phyloP scores from a whole-genome alignment of 148 eudicot species.

The Rhododendron simsii region DNA sequence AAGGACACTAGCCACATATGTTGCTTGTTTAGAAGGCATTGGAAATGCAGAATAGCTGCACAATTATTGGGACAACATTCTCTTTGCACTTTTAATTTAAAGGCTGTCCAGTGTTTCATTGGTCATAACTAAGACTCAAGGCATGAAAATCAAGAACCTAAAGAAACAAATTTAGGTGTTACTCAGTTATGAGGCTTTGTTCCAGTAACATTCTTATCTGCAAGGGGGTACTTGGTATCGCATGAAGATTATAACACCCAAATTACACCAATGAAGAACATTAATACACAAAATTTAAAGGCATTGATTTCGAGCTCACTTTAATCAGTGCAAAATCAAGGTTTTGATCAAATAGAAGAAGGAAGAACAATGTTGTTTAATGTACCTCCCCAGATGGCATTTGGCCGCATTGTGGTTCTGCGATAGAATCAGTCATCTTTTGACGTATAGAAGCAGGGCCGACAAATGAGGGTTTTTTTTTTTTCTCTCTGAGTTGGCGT shows the following conservation, averaged over 20 bases:
- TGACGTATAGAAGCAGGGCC: background rate
- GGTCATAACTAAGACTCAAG: background rate
- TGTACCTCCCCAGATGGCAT: background rate
- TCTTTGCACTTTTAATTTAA: background rate
- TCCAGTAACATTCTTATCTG: background rate
- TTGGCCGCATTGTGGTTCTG: background rate
- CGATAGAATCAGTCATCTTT: background rate
- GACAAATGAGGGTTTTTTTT: background rate
- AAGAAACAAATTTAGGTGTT: background rate
- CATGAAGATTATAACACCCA: background rate
- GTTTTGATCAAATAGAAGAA: background rate
- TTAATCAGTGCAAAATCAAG: background rate
- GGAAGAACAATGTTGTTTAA: background rate
- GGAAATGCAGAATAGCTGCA: background rate
- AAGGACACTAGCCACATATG: background rate
- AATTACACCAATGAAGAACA: background rate
- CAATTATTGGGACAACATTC: background rate
- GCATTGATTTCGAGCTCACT: background rate
- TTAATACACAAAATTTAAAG: background rate
- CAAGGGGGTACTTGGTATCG: background rate
- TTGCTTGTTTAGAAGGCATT: background rate
- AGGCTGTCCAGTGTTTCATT: background rate
- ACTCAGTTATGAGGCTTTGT: background rate
- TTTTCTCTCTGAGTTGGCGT: background rate
- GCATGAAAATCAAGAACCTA: background rate